Base-by-base conservation (phyloP, 352 stramenopile genomes). In the Thalassiosira exigua region DNA sequence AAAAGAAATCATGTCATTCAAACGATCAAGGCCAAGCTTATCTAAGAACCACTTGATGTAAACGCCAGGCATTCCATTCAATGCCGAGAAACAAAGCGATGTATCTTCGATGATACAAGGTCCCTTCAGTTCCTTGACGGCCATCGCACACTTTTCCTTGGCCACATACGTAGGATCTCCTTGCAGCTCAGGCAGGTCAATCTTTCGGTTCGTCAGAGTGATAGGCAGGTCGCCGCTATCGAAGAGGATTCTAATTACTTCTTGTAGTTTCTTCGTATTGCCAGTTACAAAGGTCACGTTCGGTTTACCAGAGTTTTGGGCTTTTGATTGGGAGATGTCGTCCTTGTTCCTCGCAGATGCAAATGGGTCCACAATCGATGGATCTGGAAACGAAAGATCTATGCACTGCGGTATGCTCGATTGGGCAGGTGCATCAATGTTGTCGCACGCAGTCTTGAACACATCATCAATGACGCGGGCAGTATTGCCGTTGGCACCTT, bases 21-120 rank as follows among this genome's bases (percentile, higher is more conserved):
- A 87, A 0, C 95, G 95, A 29, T 90, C 90, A 69, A 98, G 95
- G 27, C 95, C 96, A 64, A 93, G 97, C 69, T 96, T 97, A 44
- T 98, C 95, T 14, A 98, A 79, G 81, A 98, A 98, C 95, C 95
- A 98, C 86, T 98, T 98, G 60, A 99, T 97, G 89, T 99, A 99
- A 26, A 96, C 94, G 0, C 97, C 97, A 0, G 97, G 97, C 17
- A 99, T 92, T 0, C 95, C 95, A 66, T 95, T 89, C 11, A 98
- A 91, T 29, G 96, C 96, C 70, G 97, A 97, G 81, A 98, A 98
- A 85, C 96, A 98, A 0, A 98, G 89, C 44, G 95, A 98, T 39
- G 96, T 98, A 86, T 98, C 96, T 85, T 98, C 96, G 19, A 96
- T 96, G 36, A 99, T 93, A 51, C 98, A 95, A 3, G 96, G 85